Evolutionary conservation across 2,329 filamentous ascomycete species (phyloP).

Genomic region (Fusarium begoniae): DNA sequence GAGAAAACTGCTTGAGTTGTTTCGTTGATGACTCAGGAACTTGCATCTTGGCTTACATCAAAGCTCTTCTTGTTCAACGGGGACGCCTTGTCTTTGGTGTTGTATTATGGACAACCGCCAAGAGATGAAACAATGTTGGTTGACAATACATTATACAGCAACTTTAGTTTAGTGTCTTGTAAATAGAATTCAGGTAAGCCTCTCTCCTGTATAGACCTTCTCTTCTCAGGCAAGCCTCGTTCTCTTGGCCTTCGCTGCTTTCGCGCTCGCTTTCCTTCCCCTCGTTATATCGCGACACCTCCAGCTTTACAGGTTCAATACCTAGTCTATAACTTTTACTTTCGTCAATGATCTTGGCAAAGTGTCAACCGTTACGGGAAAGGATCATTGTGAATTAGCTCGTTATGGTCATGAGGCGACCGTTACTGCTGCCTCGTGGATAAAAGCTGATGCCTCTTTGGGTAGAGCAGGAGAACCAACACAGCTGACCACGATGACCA

Average conservation of each 20-base stretch:
- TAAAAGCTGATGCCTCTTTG: neutral
- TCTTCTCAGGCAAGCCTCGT: neutral
- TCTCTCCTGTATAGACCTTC: neutral
- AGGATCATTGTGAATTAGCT: neutral
- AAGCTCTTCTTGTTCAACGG: neutral
- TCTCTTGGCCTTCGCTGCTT: neutral
- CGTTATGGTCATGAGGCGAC: neutral
- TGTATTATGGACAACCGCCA: neutral
- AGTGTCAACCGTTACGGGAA: neutral
- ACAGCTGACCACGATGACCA: neutral
- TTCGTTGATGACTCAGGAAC: neutral
- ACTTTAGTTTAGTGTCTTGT: neutral
- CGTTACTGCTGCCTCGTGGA: neutral
- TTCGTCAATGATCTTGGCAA: neutral
- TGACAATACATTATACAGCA: neutral
- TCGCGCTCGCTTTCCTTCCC: neutral
- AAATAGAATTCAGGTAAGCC: neutral
- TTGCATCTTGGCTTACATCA: conserved; percentile 12
- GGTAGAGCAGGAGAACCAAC: neutral
- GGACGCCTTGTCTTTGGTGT: neutral
- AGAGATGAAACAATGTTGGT: neutral
- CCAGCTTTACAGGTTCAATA: neutral
- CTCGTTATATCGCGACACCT: neutral
- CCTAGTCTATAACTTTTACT: neutral
- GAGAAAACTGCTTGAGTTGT: neutral